Conservation (phyloP, 768 basidiomycete species). For the Boletus sp. region DNA sequence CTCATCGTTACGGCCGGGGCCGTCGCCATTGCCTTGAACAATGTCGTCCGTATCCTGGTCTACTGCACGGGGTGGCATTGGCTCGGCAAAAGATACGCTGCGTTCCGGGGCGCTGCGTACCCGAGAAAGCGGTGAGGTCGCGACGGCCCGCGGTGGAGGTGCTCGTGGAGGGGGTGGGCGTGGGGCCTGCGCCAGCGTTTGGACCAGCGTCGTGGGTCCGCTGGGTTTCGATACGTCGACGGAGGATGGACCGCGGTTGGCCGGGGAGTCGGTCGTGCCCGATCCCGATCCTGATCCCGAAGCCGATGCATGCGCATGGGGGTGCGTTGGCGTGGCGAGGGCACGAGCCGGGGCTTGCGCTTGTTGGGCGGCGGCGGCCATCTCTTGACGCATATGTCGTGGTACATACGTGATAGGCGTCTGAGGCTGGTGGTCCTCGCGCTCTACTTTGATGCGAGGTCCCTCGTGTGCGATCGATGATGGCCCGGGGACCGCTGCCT, state of each 20-base stretch:
- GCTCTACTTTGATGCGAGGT: conserved; percentile 20
- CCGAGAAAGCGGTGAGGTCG: conserved; percentile 14
- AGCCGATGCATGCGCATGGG: neutral
- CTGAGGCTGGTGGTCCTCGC: conserved; percentile 3
- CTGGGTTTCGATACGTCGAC: conserved; percentile 1
- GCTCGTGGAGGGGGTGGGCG: conserved; percentile 21
- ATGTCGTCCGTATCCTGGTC: neutral
- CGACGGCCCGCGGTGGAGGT: conserved; percentile 3
- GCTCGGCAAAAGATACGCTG: conserved; percentile 8
- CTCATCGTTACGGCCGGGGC: conserved; percentile 3
- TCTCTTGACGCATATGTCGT: conserved; percentile 36
- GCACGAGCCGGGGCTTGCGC: neutral
- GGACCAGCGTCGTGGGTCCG: conserved; percentile 34
- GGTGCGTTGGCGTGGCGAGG: neutral
- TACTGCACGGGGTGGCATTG: neutral
- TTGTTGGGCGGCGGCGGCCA: conserved; percentile 9
- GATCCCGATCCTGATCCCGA: conserved; percentile 2
- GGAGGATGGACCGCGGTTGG: neutral
- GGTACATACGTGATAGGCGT: conserved; percentile 36
- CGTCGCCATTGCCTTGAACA: conserved; percentile 23
- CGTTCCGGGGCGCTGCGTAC: conserved; percentile 10
- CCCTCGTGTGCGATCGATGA: neutral
- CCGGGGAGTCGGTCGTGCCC: neutral
- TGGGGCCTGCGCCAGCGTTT: conserved; percentile 32
- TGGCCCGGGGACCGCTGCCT: neutral